Base-by-base conservation (phyloP, 345 rosid genomes). In the Carallia brachiata region DNA sequence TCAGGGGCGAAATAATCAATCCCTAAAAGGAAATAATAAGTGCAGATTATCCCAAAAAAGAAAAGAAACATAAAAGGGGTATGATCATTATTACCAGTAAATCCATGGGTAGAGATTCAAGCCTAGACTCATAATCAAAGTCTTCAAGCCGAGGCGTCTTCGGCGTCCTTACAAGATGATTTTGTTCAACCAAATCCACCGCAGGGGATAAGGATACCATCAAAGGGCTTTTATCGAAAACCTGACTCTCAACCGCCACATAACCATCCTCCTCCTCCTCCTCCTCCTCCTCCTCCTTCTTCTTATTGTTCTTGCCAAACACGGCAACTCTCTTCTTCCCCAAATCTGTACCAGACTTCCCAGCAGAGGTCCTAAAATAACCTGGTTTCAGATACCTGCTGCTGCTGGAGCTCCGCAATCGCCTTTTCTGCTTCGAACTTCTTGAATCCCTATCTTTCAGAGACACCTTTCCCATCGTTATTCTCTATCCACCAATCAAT, bases 101-200 rank as follows among this genome's bases (percentile, higher is more conserved):
- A 72, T 91, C 98, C 87, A 88, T 85, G 53, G 95, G 96, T 63
- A 94, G 97, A 75, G 90, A 83, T 68, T 94, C 97, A 0, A 94
- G 84, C 74, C 82, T 75, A 40, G 98, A 91, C 39, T 88, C 97
- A 2, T 88, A 88, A 16, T 80, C 76, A 30, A 78, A 78, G 37
- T 79, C 81, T 27, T 81, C 88, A 68, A 68, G 65, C 18, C 79
- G 84, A 5, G 97, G 97, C 12, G 96, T 94, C 78, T 82, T 88
- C 0, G 98, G 98, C 6, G 98, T 89, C 81, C 86, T 80, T 72
- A 73, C 79, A 31, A 79, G 58, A 70, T 19, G 39, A 67, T 71
- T 83, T 70, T 88, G 90, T 40, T 81, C 84, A 36, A 64, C 73
- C 50, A 82, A 67, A 78, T 82, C 76, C 54, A 84, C 87, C 6